Evolutionary conservation across 139 green algal genomes (phyloP).

Genomic region (Zygnema circumcarinatum): DNA sequence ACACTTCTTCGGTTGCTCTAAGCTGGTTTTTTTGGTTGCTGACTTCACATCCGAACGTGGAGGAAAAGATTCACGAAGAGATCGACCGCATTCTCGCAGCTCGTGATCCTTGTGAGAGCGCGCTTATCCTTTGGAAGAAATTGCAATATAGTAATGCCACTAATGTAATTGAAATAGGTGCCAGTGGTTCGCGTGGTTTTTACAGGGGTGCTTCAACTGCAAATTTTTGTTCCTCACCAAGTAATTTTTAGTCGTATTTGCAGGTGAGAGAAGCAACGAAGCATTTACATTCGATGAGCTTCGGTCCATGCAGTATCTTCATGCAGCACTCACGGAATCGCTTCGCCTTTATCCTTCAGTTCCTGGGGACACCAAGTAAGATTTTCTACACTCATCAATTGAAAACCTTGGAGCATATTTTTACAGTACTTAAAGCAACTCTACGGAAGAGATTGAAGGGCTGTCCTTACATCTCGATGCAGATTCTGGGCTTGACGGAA

Average conservation of each 20-base stretch:
- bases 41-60: slow-evolving; percentile 11
- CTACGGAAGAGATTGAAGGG: not conserved
- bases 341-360: slow-evolving; percentile 40
- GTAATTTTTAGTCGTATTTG: not conserved
- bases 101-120: not conserved
- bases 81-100: not conserved
- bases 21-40: slow-evolving; percentile 36
- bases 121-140: not conserved
- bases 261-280: not conserved
- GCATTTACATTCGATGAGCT: slow-evolving; percentile 22
- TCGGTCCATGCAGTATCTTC: slow-evolving; percentile 1
- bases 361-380: slow-evolving; percentile 29
- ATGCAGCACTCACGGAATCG: slow-evolving; percentile 37
- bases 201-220: not conserved
- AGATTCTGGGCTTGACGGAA: not conserved
- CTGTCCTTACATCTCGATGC: not conserved
- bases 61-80: slow-evolving; percentile 43
- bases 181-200: not conserved
- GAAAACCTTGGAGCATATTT: not conserved
- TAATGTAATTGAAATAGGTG: not conserved
- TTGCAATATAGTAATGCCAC: not conserved
- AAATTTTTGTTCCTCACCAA: slow-evolving; percentile 6
- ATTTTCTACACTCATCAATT: slow-evolving; percentile 1
- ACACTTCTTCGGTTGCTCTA: slow-evolving; percentile 31
- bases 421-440: not conserved